Base-by-base conservation (phyloP, 73 alveolate genomes). In the Symbiodinium natans region DNA sequence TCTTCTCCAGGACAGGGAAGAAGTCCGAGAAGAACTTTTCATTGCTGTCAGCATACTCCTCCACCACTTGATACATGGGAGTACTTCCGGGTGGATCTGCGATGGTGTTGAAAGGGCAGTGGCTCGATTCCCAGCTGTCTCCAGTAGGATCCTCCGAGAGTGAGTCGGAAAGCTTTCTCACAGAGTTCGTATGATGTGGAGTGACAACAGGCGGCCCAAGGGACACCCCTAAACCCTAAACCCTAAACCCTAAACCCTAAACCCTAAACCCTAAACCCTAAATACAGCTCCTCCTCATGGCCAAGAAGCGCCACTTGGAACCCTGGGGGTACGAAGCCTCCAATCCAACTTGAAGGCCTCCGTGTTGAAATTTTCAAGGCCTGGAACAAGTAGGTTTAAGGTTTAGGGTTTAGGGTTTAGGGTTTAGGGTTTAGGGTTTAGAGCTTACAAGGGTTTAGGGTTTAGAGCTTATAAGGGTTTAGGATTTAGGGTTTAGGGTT, bases 21-120 rank as follows among this genome's bases (percentile, higher is more conserved):
- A 82, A 82, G 90, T 82, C 90, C 39, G 90, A 29, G 90, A 82
- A 41, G 90, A 82, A 82, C 46, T 82, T 82, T 40, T 82, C 90
- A 23, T 82, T 82, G 71, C 90, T 82, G 90, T 82, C 90, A 56
- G 90, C 90, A 29, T 82, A 82, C 42, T 82, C 90, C 40, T 82
- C 90, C 71, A 82, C 90, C 90, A 82, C 90, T 82, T 41, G 90
- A 41, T 82, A 63, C 90, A 82, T 82, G 13, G 90, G 90, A 82
- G 90, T 82, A 41, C 90, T 82, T 82, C 90, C 90, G 71, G 90
- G 73, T 41, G 90, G 90, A 82, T 82, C 90, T 82, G 68, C 90
- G 29, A 82, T 82, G 68, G 68, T 41, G 71, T 34, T 82, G 90
- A 41, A 82, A 39, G 90, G 90, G 90, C 90, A 82, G 40, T 39